Percentiles rank a stretch among this genome's conserved stretches.
Conservation (phyloP, 177 flowering plant species). For the Vitis hybrid region DNA sequence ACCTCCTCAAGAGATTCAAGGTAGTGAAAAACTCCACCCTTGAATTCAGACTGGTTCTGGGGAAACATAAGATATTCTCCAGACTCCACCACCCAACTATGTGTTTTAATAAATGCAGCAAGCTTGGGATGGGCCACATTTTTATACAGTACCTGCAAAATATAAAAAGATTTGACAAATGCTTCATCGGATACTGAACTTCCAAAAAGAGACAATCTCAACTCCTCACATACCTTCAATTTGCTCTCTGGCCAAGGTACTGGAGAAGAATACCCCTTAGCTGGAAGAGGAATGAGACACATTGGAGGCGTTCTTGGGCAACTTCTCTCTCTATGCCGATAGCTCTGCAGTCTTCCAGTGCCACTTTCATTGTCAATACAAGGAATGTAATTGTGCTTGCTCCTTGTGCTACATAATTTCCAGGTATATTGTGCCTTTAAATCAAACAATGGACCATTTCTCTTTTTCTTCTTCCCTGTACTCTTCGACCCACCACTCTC, state of each 20-base stretch:
- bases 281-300: conserved; percentile 91
- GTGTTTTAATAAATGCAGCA: conserved; percentile 56
- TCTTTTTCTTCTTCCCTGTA: conserved; percentile 45
- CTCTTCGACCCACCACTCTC: conserved; percentile 24
- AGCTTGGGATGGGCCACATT: conserved; percentile 95
- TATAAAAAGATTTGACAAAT: conserved; percentile 1
- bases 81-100: conserved; percentile 62
- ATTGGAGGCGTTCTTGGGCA: conserved; percentile 70
- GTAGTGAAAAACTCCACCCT: conserved; percentile 77
- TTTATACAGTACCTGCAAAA: conserved; percentile 59
- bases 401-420: conserved; percentile 76
- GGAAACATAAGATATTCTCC: conserved; percentile 83
- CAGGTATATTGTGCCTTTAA: conserved; percentile 62
- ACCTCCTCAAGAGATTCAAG: conserved; percentile 92
- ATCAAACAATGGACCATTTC: conserved; percentile 71
- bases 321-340: conserved; percentile 83
- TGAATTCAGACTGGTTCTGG: conserved; percentile 58
- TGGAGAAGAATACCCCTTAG: conserved; percentile 59
- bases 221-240: conserved; percentile 46
- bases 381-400: conserved; percentile 88
- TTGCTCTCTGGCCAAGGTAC: conserved; percentile 90
- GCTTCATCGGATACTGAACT: too few species aligned
- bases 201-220: neutral
- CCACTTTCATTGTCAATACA: conserved; percentile 72
- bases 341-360: conserved; percentile 49